Evolutionary conservation across 179 eudicot genomes (phyloP).

Genomic region (Beta corolliflora): DNA sequence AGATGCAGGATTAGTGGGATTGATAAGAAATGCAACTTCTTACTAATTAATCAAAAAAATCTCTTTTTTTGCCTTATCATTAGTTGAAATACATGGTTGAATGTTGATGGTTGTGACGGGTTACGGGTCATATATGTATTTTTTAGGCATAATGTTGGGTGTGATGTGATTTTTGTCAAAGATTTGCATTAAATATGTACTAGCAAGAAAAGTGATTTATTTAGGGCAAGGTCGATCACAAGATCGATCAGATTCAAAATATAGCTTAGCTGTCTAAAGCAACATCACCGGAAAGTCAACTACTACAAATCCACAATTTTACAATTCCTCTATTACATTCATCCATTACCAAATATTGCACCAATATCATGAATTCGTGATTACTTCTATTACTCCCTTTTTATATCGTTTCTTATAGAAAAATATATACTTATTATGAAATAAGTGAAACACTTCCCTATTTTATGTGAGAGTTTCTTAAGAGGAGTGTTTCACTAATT

Average conservation of each 20-base stretch:
- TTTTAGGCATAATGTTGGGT: not conserved
- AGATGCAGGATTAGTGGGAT: too few relatives aligned
- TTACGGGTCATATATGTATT: not conserved
- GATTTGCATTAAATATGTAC: conserved; percentile 14
- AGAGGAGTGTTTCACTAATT: too few relatives aligned
- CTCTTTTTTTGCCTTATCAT: too few relatives aligned
- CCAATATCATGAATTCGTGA: not conserved
- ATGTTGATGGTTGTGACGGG: too few relatives aligned
- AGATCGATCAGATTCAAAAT: conserved; percentile 18
- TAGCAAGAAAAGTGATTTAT: not conserved
- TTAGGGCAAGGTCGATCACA: conserved; percentile 2
- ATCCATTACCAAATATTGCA: not conserved
- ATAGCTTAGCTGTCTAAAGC: conserved; percentile 18
- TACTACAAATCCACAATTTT: not conserved
- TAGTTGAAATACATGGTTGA: too few relatives aligned
- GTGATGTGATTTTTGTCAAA: conserved; percentile 13
- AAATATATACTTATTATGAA: too few relatives aligned
- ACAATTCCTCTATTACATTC: not conserved
- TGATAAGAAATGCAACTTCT: too few relatives aligned
- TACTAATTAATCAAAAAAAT: too few relatives aligned
- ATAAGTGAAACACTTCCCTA: too few relatives aligned
- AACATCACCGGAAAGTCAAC: conserved; percentile 25
- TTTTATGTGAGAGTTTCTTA: too few relatives aligned
- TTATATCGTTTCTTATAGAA: not conserved
- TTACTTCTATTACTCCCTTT: not conserved